Evolutionary conservation across 2,329 filamentous ascomycete genomes (phyloP), one percentile per base, ranked within the genome.

Genomic region (Epichloe sp.): DNA sequence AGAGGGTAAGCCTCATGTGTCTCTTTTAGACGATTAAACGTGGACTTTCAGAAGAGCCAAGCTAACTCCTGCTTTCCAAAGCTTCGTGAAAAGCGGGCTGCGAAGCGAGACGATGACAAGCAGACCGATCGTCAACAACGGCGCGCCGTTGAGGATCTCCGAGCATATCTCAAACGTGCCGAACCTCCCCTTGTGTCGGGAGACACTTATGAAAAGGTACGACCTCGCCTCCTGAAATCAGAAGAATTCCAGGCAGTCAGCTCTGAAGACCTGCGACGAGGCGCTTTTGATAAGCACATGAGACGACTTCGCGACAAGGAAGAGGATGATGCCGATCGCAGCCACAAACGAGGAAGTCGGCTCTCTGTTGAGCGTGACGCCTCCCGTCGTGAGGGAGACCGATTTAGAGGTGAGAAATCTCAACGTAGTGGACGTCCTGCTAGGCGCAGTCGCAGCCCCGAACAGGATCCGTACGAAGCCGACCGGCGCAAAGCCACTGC

Each of bases 401-500:
- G 71, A 58, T 73, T 71, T 48, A 71, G 75, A 68, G 76, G 78
- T 72, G 81, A 84, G 68, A 74, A 79, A 71, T 75, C 77, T 69
- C 78, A 82, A 66, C 79, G 80, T 57, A 71, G 73, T 59, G 73
- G 70, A 58, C 78, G 79, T 61, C 69, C 73, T 62, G 69, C 70
- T 58, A 75, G 87, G 59, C 79, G 80, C 59, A 94, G 87, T 63
- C 88, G 89, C 60, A 90, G 85, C 59, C 90, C 89, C n/a, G 93
- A 97, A 67, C 80, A 81, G 53, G 90, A 98, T 70, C 81, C 88
- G 19, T 98, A 98, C 67, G 93, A 97, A 68, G 93, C 90, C 54
- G 93, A 98, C 65, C 83, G 93, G 57, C 85, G 89, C 61, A 93
- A 91, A 67, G 91, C 91, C 43, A 90, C 93, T 63, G 89, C 90